A percentile compares a stretch with the other conserved stretches of the same genome.
phyloP scores from a whole-genome alignment of 2,329 filamentous ascomycete species.

The Hypoxylon sp. region DNA sequence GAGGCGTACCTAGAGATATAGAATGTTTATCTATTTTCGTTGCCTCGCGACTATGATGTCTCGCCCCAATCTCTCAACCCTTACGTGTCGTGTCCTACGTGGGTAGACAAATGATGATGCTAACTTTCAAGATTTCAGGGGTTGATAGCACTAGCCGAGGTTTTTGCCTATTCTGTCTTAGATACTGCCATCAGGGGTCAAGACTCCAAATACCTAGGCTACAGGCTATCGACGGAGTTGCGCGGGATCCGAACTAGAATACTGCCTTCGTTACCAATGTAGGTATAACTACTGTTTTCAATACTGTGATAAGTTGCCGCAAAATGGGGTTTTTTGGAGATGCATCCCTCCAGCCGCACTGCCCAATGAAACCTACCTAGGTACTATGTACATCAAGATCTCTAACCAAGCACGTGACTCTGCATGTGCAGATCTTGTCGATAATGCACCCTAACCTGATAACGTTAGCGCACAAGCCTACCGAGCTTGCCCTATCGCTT shows the following conservation, averaged over 20 bases:
- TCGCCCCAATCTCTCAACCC: neutral
- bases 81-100: neutral
- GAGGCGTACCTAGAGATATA: neutral
- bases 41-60: neutral
- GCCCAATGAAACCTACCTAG: neutral
- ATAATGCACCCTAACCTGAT: neutral
- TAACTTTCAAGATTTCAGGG: slow-evolving; percentile 11
- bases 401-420: neutral
- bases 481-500: slow-evolving; percentile 39
- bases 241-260: neutral
- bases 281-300: neutral
- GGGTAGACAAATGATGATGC: neutral
- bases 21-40: neutral
- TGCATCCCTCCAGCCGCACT: neutral
- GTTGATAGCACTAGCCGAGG: slow-evolving; percentile 25
- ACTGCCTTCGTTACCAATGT: neutral
- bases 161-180: slow-evolving; percentile 18
- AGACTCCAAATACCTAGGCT: no score
- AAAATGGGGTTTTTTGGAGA: neutral
- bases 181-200: neutral
- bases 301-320: neutral
- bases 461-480: slow-evolving; percentile 16
- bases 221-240: neutral
- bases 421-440: neutral
- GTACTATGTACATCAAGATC: no score